phyloP scores from a whole-genome alignment of 2,329 filamentous ascomycete species.

The Beauveria sp. region DNA sequence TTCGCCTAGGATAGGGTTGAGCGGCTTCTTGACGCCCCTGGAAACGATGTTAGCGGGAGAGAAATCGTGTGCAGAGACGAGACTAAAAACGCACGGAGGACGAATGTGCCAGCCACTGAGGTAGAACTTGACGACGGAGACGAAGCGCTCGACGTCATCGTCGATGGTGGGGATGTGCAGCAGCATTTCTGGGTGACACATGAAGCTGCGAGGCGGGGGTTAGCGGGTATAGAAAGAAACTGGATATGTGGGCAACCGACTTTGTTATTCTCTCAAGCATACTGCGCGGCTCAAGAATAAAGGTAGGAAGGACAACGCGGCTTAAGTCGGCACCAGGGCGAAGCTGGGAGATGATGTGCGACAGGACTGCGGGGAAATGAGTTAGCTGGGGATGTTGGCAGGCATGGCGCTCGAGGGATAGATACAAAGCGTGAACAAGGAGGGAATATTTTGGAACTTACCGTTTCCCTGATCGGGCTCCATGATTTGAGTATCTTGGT shows the following conservation, averaged over 20 bases:
- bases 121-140: slow-evolving; percentile 96
- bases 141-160: slow-evolving; percentile 81
- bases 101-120: slow-evolving; percentile 98
- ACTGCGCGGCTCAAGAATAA: slow-evolving; percentile 93
- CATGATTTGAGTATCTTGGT: slow-evolving; percentile 73
- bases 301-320: slow-evolving; percentile 89
- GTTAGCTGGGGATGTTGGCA: not conserved
- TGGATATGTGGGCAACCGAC: slow-evolving; percentile 34
- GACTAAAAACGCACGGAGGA: slow-evolving; percentile 62
- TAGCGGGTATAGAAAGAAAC: slow-evolving; percentile 9
- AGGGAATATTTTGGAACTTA: slow-evolving; percentile 29
- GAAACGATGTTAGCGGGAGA: slow-evolving; percentile 8
- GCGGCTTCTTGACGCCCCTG: slow-evolving; percentile 94
- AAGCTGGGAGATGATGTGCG: slow-evolving; percentile 94
- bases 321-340: slow-evolving; percentile 92
- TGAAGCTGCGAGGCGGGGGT: slow-evolving; percentile 61
- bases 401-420: not conserved
- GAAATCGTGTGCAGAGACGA: not conserved
- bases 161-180: slow-evolving; percentile 81
- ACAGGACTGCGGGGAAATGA: slow-evolving; percentile 58
- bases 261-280: slow-evolving; percentile 99
- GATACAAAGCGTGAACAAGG: not conserved
- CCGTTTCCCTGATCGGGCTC: slow-evolving; percentile 93
- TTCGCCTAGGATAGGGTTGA: slow-evolving; percentile 95
- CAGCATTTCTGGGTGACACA: slow-evolving; percentile 96